Evolutionary conservation across 1,284 basidiomycete genomes (phyloP).

Genomic region (Tremellales sp.): DNA sequence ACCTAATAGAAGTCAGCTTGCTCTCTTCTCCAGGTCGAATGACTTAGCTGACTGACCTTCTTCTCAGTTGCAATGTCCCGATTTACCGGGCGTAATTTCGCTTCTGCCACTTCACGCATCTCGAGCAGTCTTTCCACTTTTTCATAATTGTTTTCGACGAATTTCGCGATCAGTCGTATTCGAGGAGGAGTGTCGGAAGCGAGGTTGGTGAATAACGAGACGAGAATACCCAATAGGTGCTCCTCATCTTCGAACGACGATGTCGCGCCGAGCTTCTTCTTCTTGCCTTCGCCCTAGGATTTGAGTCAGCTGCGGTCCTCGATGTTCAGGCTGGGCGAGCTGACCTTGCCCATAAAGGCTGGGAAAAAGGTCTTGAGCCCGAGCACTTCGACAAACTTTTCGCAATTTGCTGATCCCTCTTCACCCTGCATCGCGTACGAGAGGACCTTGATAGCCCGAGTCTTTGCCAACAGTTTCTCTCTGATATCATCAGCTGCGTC

Average conservation of each 20-base stretch:
- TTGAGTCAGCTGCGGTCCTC: background rate
- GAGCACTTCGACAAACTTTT: slow-evolving; percentile 77
- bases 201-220: slow-evolving; percentile 83
- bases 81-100: slow-evolving; percentile 60
- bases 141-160: slow-evolving; percentile 85
- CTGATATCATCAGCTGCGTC: slow-evolving; percentile 48
- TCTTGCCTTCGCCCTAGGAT: slow-evolving; percentile 54
- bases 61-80: slow-evolving; percentile 63
- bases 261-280: slow-evolving; percentile 55
- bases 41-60: slow-evolving; percentile 52
- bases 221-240: slow-evolving; percentile 82
- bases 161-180: slow-evolving; percentile 83
- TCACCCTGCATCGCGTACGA: slow-evolving; percentile 85
- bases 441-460: slow-evolving; percentile 80
- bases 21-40: background rate
- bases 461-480: slow-evolving; percentile 74
- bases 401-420: slow-evolving; percentile 69
- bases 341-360: slow-evolving; percentile 87
- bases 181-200: slow-evolving; percentile 76
- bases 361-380: slow-evolving; percentile 88
- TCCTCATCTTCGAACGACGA: slow-evolving; percentile 75
- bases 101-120: slow-evolving; percentile 66
- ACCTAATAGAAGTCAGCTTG: slow-evolving; percentile 47
- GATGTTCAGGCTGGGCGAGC: slow-evolving; percentile 5
- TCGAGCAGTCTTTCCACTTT: slow-evolving; percentile 91